Evolutionary conservation across 495 filamentous ascomycete genomes (phyloP), one percentile per base, ranked within the genome.

Genomic region (Penicillium cosmopolitanum): DNA sequence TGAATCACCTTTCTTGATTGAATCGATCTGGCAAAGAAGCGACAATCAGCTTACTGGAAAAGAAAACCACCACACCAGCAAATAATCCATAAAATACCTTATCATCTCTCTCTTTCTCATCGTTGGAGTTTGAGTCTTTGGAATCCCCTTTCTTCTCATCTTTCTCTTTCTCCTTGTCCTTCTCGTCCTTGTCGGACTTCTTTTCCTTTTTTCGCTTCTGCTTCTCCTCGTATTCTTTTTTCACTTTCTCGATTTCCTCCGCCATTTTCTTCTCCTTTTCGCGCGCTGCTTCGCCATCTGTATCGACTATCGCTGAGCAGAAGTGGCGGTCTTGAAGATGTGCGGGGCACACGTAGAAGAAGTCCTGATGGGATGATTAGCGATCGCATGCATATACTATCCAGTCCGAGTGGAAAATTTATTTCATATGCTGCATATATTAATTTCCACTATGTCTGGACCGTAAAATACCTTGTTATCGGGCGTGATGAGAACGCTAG

Each of bases 301-400:
- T 82, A 64, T 94, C 89, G 47, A 93, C 80, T 58, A 93, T 88
- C 12, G 93, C 88, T 13, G 83, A 85, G 67, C 88, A 92, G 72
- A 96, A 97, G 12, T 88, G 82, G 21, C 81, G 80, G 68, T 98
- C 95, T 68, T 90, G 91, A 10, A 97, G 80, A 72, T 98, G 95
- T 44, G 82, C 78, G 13, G 86, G 82, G 66, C 95, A 98, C 33
- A 94, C 82, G 69, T 96, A 96, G 74, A 98, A 98, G 79, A 90
- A 96, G 71, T 98, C 95, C 91, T 96, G 46, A 23, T 10, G n/a
- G n/a, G 40, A 19, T 13, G 18, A 16, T 60, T 50, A 57, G 55
- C 34, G 15, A 33, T 9, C n/a, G 12, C 13, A 36, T 50, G 12
- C 5, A 67, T 50, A 16, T 38, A 4, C 5, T 23, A 15, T 28